A percentile compares a stretch with the other conserved stretches of the same genome.
Evolutionary conservation across 208 protist species (phyloP).

Genomic region (Giardia muris): DNA sequence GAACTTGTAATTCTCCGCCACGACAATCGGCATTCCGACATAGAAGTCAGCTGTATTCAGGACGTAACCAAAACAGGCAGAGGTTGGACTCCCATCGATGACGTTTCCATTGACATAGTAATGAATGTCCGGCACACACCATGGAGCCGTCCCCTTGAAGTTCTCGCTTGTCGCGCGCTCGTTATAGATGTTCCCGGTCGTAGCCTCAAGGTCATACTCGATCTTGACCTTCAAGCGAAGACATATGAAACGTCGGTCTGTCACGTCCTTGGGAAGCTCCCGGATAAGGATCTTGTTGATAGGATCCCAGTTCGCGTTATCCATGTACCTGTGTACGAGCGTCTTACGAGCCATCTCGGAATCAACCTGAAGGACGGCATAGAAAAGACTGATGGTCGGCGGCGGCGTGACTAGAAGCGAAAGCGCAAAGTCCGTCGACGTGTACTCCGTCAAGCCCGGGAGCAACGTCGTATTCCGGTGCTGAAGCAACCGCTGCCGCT

Average conservation of each 20-base stretch:
- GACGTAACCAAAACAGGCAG: background rate
- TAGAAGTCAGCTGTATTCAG: background rate
- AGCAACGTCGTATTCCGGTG: background rate
- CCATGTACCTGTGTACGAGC: background rate
- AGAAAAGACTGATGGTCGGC: background rate
- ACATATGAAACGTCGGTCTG: background rate
- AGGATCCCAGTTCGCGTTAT: background rate
- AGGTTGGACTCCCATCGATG: background rate
- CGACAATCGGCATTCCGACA: background rate
- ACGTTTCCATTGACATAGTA: background rate
- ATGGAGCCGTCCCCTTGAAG: background rate
- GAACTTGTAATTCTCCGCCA: background rate
- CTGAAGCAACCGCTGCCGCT: background rate
- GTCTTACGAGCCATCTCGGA: background rate
- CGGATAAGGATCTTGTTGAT: background rate
- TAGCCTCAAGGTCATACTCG: background rate
- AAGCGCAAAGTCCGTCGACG: background rate
- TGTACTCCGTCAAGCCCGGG: background rate
- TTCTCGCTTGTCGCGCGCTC: background rate
- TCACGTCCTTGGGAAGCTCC: background rate
- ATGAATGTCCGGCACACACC: background rate
- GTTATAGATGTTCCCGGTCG: background rate
- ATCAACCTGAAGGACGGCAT: background rate
- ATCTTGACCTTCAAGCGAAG: background rate
- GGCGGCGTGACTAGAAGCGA: background rate